Percentiles rank a stretch among this genome's conserved stretches.
Evolutionary conservation across 345 rosid species (phyloP).

Genomic region (Mangifera indica): DNA sequence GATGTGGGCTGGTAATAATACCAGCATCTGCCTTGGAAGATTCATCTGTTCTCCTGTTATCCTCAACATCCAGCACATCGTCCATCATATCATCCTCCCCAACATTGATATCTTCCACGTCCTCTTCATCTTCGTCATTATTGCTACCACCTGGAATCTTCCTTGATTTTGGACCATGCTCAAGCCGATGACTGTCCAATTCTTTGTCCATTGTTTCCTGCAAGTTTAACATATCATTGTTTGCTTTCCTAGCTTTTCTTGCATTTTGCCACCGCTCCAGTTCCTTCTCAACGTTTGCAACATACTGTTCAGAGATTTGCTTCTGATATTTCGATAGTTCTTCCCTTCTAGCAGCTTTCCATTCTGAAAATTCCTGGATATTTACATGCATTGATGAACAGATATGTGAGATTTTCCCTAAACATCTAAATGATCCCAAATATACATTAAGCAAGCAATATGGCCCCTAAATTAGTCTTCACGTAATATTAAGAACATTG

Average conservation of each 20-base stretch:
- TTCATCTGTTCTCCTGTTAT: conserved; percentile 54
- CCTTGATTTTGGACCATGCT: conserved; percentile 94
- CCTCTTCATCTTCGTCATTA: conserved; percentile 83
- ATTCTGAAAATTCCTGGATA: conserved; percentile 63
- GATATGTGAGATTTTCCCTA: background rate
- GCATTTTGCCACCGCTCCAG: conserved; percentile 96
- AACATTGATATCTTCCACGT: conserved; percentile 78
- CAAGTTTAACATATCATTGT: conserved; percentile 50
- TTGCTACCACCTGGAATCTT: conserved; percentile 69
- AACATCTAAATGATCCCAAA: background rate
- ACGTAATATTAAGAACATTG: background rate
- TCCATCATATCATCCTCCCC: conserved; percentile 93
- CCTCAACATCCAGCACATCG: conserved; percentile 78
- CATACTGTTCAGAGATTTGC: conserved; percentile 62
- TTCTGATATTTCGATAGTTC: conserved; percentile 80
- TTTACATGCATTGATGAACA: background rate
- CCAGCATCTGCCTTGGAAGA: conserved; percentile 40
- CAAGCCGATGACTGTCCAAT: conserved; percentile 84
- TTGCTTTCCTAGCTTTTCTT: conserved; percentile 63
- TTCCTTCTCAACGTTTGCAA: conserved; percentile 82
- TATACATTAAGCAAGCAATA: background rate
- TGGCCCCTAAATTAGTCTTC: background rate
- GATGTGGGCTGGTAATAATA: conserved; percentile 26
- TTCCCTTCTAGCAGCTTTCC: conserved; percentile 76
- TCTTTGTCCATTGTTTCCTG: conserved; percentile 99